Base-by-base conservation (phyloP, 2,329 filamentous ascomycete species). In the Neoscytalidium dimidiatum region DNA sequence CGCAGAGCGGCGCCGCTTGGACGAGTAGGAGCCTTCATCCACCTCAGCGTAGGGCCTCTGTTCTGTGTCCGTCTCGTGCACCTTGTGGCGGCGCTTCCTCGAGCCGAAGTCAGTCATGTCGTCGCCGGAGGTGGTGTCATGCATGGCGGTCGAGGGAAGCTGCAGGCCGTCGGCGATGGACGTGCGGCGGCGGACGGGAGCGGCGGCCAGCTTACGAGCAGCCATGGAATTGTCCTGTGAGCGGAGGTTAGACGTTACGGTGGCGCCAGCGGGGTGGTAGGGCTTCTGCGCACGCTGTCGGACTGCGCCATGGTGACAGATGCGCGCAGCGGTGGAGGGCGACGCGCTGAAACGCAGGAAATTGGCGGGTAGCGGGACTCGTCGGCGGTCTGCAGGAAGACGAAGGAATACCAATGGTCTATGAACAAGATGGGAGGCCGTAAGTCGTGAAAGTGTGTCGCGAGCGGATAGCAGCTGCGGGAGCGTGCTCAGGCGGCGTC, bases 1-100 rank as follows among this genome's bases (percentile, higher is more conserved):
- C n/a, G 62, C 60, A 46, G 53, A 64, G 41, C 67, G 64, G 43
- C 61, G 64, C 26, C 67, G 66, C 65, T 69, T 69, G 11, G 66
- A 64, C 17, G 62, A 60, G 53, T 57, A 58, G 23, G 65, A 62
- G 52, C 23, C 48, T 19, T 28, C 19, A 35, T 65, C 65, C 31
- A 58, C 52, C 35, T 57, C 23, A 23, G 38, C 44, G 19, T 21
- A 43, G 17, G 23, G 56, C 19, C 48, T 21, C 35, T 26, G 44
- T 11, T 64, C 44, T 17, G 44, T 46, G 19, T 41, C 52, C 49
- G 19, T 38, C 21, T 46, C 64, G 19, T 46, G 58, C n/a, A 49
- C 48, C 26, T 60, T 63, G 28, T 65, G 49, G 33, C 64, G 56
- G 28, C 65, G 62, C 52, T 64, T 66, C 46, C 52, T 58, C 4